These are phyloP conservation scores for Petunia axillaris DNA, from an alignment of 257 asterid species.

Conservation along the genomic window DNA sequence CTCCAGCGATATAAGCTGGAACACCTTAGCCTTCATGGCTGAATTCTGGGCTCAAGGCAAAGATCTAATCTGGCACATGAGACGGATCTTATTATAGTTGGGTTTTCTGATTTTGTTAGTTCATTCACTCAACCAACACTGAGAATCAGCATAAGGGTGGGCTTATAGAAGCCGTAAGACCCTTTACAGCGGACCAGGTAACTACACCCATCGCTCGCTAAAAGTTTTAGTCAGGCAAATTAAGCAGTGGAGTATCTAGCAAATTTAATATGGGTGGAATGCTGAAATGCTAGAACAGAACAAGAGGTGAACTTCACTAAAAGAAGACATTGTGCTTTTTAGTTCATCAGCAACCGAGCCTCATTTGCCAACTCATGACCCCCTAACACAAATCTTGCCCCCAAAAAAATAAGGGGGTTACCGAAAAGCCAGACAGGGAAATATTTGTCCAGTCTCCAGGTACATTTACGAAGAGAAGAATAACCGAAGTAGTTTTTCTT, in stretches of 20 bases:
- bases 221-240: not conserved
- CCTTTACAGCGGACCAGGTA: not conserved
- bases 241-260: conserved; percentile 5
- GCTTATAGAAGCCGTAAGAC: not conserved
- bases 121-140: conserved; percentile 8
- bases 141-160: not conserved
- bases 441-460: not conserved
- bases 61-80: conserved; percentile 7
- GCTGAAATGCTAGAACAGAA: not conserved
- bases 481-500: not conserved
- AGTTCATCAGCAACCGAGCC: conserved; percentile 15
- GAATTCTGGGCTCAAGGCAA: not conserved
- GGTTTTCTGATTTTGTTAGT: not conserved
- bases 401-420: not conserved
- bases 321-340: not conserved
- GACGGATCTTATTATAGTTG: not conserved
- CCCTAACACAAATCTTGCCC: not conserved
- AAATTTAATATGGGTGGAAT: not conserved
- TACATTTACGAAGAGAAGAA: not conserved
- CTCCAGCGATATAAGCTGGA: not conserved
- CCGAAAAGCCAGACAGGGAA: not conserved
- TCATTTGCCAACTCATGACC: not conserved
- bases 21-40: not conserved
- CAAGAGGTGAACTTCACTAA: not conserved
- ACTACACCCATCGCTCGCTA: not conserved